Evolutionary conservation across 805 yeast genomes (phyloP).

Genomic region (Wickerhamomyces subpelliculosus): DNA sequence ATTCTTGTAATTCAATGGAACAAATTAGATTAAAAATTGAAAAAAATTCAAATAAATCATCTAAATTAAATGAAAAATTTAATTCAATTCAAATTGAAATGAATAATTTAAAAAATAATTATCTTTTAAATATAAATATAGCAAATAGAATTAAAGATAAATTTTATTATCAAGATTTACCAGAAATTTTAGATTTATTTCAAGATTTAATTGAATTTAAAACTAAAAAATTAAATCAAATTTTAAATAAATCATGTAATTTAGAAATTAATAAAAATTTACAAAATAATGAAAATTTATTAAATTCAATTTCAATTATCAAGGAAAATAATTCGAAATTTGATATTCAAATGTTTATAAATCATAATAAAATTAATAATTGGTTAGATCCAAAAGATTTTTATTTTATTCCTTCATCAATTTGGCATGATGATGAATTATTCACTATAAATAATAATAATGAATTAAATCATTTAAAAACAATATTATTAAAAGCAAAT

Average conservation of each 20-base stretch:
- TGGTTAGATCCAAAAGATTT: conserved; percentile 91
- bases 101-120: conserved; percentile 83
- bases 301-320: conserved; percentile 46
- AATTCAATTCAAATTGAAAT: conserved; percentile 66
- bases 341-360: conserved; percentile 86
- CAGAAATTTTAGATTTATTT: conserved; percentile 77
- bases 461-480: conserved; percentile 46
- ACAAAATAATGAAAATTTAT: conserved; percentile 35
- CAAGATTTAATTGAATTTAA: conserved; percentile 82
- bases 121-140: conserved; percentile 70
- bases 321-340: conserved; percentile 64
- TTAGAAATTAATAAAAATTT: conserved; percentile 54
- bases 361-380: conserved; percentile 65
- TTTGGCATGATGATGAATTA: conserved; percentile 95
- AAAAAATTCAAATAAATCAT: conserved; percentile 40
- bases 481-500: conserved; percentile 37
- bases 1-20: conserved; percentile 76
- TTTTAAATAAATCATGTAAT: conserved; percentile 50
- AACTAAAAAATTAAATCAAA: conserved; percentile 60
- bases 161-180: conserved; percentile 86
- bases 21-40: conserved; percentile 68
- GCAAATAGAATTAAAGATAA: conserved; percentile 92
- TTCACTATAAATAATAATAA: conserved; percentile 53
- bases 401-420: conserved; percentile 76
- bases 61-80: conserved; percentile 40